phyloP scores from a whole-genome alignment of 2,329 filamentous ascomycete species.

The Epichloe sp. region DNA sequence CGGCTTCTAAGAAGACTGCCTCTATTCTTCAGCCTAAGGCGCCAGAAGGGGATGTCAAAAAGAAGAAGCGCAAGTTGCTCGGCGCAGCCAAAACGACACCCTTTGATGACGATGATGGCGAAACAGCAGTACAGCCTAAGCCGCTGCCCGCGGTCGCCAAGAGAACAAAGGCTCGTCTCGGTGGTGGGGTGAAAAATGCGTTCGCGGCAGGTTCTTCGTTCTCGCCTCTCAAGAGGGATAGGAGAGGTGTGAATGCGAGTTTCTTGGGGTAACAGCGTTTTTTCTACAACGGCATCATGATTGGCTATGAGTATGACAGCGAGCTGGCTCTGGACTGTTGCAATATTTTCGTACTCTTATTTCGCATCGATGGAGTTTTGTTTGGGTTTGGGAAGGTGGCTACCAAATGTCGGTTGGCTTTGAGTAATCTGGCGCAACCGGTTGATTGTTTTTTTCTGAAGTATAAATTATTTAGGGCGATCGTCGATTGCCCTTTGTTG shows the following conservation, averaged over 20 bases:
- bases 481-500: too few relatives aligned
- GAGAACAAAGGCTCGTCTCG: constrained; percentile 7
- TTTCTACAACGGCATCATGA: neutral
- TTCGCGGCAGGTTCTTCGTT: constrained; percentile 43
- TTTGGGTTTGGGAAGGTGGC: too few relatives aligned
- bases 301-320: neutral
- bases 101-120: constrained; percentile 54
- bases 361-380: neutral
- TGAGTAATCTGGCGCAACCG: too few relatives aligned
- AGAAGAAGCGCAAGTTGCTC: constrained; percentile 63
- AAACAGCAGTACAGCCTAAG: constrained; percentile 15
- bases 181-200: constrained; percentile 25
- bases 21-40: constrained; percentile 6
- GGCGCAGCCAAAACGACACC: constrained; percentile 50
- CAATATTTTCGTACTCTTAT: neutral
- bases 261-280: constrained; percentile 33
- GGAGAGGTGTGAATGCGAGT: constrained; percentile 47
- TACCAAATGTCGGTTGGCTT: too few relatives aligned
- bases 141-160: constrained; percentile 2
- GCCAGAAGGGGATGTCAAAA: constrained; percentile 32
- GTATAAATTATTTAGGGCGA: too few relatives aligned
- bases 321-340: neutral
- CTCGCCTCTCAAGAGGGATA: constrained; percentile 60
- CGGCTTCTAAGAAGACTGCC: constrained; percentile 7
- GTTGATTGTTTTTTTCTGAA: too few relatives aligned